phyloP scores from a whole-genome alignment of 2,329 filamentous ascomycete species.

The Penicillium hesseltinei region DNA sequence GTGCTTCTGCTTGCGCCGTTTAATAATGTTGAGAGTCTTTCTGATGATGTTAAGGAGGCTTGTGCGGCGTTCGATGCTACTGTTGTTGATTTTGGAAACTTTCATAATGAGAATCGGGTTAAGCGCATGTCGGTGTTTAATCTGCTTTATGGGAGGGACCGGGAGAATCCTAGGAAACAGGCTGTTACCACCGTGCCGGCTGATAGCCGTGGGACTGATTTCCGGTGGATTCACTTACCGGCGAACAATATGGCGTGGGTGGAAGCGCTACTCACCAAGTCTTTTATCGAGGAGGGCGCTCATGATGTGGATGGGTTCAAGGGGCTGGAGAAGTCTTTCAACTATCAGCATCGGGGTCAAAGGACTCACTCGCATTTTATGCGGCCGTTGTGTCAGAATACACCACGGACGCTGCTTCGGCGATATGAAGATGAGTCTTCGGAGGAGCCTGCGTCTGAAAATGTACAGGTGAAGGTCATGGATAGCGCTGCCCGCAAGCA shows the following conservation, averaged over 20 bases:
- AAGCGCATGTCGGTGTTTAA: slow-evolving; percentile 52
- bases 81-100: slow-evolving; percentile 53
- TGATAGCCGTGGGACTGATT: slow-evolving; percentile 49
- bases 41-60: slow-evolving; percentile 44
- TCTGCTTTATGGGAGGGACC: slow-evolving; percentile 52
- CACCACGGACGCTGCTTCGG: slow-evolving; percentile 33
- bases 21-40: slow-evolving; percentile 37
- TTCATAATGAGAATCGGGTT: slow-evolving; percentile 45
- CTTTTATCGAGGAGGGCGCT: slow-evolving; percentile 62
- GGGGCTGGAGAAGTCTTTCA: slow-evolving; percentile 60
- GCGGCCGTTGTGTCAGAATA: slow-evolving; percentile 58
- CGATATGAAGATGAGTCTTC: slow-evolving; percentile 21
- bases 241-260: slow-evolving; percentile 60
- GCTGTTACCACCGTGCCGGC: slow-evolving; percentile 48
- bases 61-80: slow-evolving; percentile 53
- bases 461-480: slow-evolving; percentile 11
- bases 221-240: slow-evolving; percentile 55
- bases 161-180: slow-evolving; percentile 46
- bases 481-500: slow-evolving; percentile 24
- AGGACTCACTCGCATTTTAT: slow-evolving; percentile 62
- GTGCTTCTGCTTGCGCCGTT: slow-evolving; percentile 38
- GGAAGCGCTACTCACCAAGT: slow-evolving; percentile 62
- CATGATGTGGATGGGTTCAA: slow-evolving; percentile 65
- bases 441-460: slow-evolving; percentile 17
- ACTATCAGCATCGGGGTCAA: slow-evolving; percentile 60